phyloP scores from a whole-genome alignment of 202 grass and related monocot species.

The Miscanthus sacchariflorus region DNA sequence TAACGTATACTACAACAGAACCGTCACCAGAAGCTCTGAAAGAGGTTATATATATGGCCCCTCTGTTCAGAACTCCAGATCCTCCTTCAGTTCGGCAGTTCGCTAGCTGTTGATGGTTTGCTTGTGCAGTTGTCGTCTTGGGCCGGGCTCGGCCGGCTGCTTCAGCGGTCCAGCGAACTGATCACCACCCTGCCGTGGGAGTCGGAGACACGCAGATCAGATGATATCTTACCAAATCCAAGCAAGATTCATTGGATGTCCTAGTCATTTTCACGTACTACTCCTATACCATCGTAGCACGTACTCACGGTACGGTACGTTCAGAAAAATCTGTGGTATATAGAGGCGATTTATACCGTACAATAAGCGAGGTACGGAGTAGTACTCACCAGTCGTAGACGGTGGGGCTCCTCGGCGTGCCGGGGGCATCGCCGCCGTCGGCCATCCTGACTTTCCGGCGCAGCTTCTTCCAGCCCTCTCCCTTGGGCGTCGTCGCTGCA shows the following conservation, averaged over 20 bases:
- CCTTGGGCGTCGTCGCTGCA: conserved; percentile 61
- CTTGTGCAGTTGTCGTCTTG: not conserved
- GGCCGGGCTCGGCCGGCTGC: not conserved
- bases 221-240: not conserved
- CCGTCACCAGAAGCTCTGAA: conserved; percentile 8
- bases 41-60: not conserved
- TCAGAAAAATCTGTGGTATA: not conserved
- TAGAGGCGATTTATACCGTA: no score
- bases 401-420: conserved; percentile 73
- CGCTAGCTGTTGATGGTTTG: not conserved
- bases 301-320: no score
- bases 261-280: no score
- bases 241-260: not conserved
- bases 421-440: conserved; percentile 39
- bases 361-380: no score
- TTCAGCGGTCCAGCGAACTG: conserved; percentile 69
- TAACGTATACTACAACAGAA: not conserved
- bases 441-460: conserved; percentile 54
- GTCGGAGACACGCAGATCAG: not conserved
- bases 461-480: conserved; percentile 57
- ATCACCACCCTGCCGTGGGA: conserved; percentile 65
- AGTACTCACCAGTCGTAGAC: conserved; percentile 81
- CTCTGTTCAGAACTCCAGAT: not conserved
- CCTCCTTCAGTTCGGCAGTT: conserved; percentile 10
- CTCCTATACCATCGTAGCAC: not conserved